These are phyloP conservation scores for Elasticomyces elasticus DNA, from an alignment of 495 filamentous ascomycete species.

Conservation along the genomic window DNA sequence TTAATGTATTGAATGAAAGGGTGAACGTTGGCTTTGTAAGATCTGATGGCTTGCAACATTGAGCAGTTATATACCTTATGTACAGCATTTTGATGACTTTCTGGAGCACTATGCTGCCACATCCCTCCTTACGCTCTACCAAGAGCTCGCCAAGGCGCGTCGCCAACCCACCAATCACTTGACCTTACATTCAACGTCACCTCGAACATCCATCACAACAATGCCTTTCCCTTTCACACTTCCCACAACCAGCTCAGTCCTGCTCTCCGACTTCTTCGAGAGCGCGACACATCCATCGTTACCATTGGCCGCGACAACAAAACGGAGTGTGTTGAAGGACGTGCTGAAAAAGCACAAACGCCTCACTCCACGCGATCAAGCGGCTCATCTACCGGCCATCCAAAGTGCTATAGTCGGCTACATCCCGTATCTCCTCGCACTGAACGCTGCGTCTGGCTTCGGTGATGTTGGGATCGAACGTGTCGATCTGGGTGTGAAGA, in stretches of 20 bases:
- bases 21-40: no score
- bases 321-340: slow-evolving; percentile 21
- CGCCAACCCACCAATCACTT: neutral
- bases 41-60: no score
- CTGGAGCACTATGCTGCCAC: no score
- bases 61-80: no score
- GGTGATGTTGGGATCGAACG: slow-evolving; percentile 42
- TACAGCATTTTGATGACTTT: no score
- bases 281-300: slow-evolving; percentile 20
- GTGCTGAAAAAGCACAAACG: slow-evolving; percentile 25
- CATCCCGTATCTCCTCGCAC: slow-evolving; percentile 59
- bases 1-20: no score
- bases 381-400: slow-evolving; percentile 16
- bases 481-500: slow-evolving; percentile 52
- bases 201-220: neutral
- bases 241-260: slow-evolving; percentile 21
- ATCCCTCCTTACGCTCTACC: no score
- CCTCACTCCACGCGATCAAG: slow-evolving; percentile 7
- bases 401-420: slow-evolving; percentile 44
- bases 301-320: slow-evolving; percentile 15
- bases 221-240: slow-evolving; percentile 24
- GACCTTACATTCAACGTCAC: neutral
- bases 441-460: slow-evolving; percentile 50
- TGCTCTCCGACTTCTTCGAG: slow-evolving; percentile 16
- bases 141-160: no score